A percentile compares a stretch with the other conserved stretches of the same genome.
phyloP scores from a whole-genome alignment of 2,329 filamentous ascomycete species.

The Fusarium coffeatum region DNA sequence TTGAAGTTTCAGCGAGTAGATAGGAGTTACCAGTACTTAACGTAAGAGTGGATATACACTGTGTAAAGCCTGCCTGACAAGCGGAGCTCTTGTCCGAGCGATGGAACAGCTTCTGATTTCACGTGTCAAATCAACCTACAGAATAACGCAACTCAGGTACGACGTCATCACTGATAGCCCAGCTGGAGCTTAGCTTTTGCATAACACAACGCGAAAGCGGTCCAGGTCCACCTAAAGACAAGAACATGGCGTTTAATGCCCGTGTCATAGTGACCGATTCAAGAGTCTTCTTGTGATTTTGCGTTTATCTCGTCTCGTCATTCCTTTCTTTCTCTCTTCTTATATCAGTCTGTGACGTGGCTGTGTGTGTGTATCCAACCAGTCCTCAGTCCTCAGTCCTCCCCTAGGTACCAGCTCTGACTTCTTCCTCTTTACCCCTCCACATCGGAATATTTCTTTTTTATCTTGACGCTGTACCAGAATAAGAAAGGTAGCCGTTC shows the following conservation, averaged over 20 bases:
- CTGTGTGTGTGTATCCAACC: conserved; percentile 9
- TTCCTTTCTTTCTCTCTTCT: not conserved
- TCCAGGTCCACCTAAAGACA: conserved; percentile 40
- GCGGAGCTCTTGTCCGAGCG: conserved; percentile 14
- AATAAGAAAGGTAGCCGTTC: not conserved
- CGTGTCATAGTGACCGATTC: conserved; percentile 26
- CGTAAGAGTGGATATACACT: conserved; percentile 4
- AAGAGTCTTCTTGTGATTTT: conserved; percentile 21
- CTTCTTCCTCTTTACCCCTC: conserved; percentile 14
- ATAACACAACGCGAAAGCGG: conserved; percentile 34
- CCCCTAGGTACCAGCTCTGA: conserved; percentile 19
- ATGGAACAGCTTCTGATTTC: conserved; percentile 43
- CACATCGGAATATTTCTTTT: conserved; percentile 1
- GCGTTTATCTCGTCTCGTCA: conserved; percentile 1
- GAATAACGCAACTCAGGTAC: not conserved
- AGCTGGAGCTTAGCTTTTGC: conserved; percentile 4
- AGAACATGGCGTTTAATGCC: conserved; percentile 33
- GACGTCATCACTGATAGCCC: conserved; percentile 31
- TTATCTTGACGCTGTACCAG: not conserved
- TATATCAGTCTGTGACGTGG: conserved; percentile 30
- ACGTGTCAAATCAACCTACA: conserved; percentile 37
- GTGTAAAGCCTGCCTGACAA: conserved; percentile 1
- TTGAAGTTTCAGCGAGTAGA: not conserved
- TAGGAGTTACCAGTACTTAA: not conserved
- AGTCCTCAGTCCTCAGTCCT: conserved; percentile 3